Evolutionary conservation across 176 grass and related monocot species (phyloP).

Genomic region (Tuctoria greenei): DNA sequence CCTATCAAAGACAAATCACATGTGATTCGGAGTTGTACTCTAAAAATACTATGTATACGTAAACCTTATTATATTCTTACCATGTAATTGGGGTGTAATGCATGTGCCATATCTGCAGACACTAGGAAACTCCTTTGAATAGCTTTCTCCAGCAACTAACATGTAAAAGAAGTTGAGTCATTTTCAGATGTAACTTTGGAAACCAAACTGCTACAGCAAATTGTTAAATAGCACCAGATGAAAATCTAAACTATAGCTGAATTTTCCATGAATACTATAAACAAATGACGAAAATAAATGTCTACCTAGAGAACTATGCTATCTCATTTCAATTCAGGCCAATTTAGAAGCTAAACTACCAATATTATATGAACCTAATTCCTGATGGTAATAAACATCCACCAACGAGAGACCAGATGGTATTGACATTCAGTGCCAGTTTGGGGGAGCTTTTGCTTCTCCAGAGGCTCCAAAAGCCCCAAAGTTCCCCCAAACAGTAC

Average conservation of each 20-base stretch:
- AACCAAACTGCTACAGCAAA: constrained; percentile 8
- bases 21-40: background rate
- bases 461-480: too few species aligned
- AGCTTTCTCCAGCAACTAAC: constrained; percentile 75
- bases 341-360: background rate
- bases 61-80: constrained; percentile 39
- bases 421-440: background rate
- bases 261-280: background rate
- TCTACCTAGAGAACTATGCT: background rate
- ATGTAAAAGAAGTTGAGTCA: constrained; percentile 39
- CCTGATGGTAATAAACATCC: background rate
- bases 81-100: constrained; percentile 92
- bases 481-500: too few species aligned
- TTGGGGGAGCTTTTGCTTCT: too few species aligned
- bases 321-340: background rate
- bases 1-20: constrained; percentile 45
- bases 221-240: background rate
- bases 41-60: background rate
- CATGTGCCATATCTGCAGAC: constrained; percentile 98
- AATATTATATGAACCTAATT: background rate
- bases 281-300: background rate
- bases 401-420: background rate
- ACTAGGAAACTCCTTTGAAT: constrained; percentile 94
- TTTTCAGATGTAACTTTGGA: constrained; percentile 14
- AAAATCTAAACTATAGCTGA: background rate